Conservation (phyloP, 2,329 filamentous ascomycete species). For the Zasmidium angulare region DNA sequence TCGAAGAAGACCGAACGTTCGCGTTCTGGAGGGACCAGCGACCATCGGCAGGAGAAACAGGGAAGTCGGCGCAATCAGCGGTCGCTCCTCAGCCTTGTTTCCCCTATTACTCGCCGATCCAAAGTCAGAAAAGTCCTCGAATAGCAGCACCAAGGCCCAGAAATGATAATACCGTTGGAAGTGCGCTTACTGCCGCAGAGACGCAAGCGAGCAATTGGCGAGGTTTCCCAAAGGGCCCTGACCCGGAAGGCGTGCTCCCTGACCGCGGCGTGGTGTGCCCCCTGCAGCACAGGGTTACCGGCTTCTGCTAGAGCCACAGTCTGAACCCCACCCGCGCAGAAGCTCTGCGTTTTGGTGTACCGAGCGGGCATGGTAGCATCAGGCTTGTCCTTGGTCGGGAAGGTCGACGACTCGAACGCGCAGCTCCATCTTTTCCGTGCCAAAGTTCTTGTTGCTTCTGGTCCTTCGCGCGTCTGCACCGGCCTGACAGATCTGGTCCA, state of each 20-base stretch:
- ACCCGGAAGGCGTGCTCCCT: not conserved
- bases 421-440: not conserved
- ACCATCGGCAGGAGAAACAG: not conserved
- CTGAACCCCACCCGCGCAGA: not conserved
- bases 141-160: not conserved
- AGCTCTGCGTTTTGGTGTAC: not conserved
- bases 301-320: not conserved
- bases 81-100: not conserved
- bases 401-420: not conserved
- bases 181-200: not conserved
- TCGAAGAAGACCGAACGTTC: not conserved
- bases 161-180: not conserved
- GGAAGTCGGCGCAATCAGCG: not conserved
- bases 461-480: not conserved
- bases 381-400: not conserved
- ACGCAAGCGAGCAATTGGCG: not conserved
- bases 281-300: not conserved
- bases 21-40: not conserved
- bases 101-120: not conserved
- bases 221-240: not conserved
- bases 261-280: not conserved
- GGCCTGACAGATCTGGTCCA: not conserved
- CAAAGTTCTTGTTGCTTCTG: not conserved
- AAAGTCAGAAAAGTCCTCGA: not conserved
- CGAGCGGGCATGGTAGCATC: not conserved